These are phyloP conservation scores for Paxillus involutus DNA, from an alignment of 768 basidiomycete species.

Conservation along the genomic window DNA sequence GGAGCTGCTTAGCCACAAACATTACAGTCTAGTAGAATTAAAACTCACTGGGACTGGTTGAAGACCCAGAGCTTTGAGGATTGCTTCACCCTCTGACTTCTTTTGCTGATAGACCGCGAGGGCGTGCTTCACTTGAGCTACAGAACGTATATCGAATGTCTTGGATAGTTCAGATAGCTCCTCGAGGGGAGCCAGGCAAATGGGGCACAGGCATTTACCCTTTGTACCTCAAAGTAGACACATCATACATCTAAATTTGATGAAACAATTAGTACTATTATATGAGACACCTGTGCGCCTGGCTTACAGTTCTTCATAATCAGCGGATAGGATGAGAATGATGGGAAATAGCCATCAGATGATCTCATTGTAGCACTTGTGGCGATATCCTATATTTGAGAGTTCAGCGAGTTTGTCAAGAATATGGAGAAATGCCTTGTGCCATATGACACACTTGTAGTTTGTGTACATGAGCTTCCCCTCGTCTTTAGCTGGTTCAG, in stretches of 20 bases:
- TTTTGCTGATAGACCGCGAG: neutral
- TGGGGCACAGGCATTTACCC: conserved; percentile 32
- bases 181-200: conserved; percentile 33
- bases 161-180: conserved; percentile 20
- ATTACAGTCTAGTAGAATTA: neutral
- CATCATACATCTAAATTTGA: conserved; percentile 28
- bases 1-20: conserved; percentile 19
- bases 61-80: conserved; percentile 5
- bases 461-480: conserved; percentile 10
- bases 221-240: conserved; percentile 31
- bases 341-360: conserved; percentile 13
- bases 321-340: conserved; percentile 23
- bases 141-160: neutral
- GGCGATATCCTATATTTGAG: conserved; percentile 10
- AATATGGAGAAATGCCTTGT: conserved; percentile 11
- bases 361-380: conserved; percentile 6
- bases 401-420: conserved; percentile 5
- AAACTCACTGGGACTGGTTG: neutral
- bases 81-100: neutral
- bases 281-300: neutral
- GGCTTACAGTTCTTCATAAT: conserved; percentile 29
- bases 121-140: neutral
- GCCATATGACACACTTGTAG: conserved; percentile 22
- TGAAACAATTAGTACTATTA: neutral
- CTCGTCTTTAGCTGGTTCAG: neutral